Evolutionary conservation across 192 early-diverging fungal genomes (phyloP).

Genomic region (Helicostylum pulchrum): DNA sequence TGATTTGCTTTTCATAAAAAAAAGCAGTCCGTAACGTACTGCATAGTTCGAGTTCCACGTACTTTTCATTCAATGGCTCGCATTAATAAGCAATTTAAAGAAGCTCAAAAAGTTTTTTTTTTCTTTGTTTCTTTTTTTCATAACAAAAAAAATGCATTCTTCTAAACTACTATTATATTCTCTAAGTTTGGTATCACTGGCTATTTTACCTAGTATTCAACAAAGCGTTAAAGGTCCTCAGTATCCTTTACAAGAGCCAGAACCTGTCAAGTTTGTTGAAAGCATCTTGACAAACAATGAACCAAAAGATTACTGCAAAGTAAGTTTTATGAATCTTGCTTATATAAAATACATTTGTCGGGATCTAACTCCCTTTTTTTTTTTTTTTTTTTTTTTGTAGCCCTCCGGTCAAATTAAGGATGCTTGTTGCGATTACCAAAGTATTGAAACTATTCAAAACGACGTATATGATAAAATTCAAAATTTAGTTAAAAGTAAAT

Average conservation of each 20-base stretch:
- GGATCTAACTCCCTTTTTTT: background rate
- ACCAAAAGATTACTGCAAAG: conserved; percentile 10
- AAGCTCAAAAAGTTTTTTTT: too few species aligned
- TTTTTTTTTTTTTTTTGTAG: conserved; percentile 23
- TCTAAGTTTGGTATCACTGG: background rate
- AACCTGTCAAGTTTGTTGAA: conserved; percentile 11
- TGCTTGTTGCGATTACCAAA: conserved; percentile 68
- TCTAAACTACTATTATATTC: background rate
- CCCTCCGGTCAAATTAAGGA: conserved; percentile 57
- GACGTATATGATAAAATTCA: conserved; percentile 64
- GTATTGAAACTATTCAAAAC: conserved; percentile 73
- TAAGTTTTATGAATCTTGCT: background rate
- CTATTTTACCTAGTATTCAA: background rate
- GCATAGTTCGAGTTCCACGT: too few species aligned
- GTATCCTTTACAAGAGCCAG: background rate
- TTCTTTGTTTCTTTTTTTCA: background rate
- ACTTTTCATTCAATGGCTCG: too few species aligned
- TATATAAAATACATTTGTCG: background rate
- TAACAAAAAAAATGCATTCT: background rate
- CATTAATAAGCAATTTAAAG: too few species aligned
- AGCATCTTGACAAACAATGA: background rate
- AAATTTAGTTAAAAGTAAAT: conserved; percentile 77
- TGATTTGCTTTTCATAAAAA: too few species aligned
- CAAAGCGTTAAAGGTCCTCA: background rate
- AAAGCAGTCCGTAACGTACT: too few species aligned